Base-by-base conservation (phyloP, 2,329 filamentous ascomycete species). In the Cladophialophora immunda region DNA sequence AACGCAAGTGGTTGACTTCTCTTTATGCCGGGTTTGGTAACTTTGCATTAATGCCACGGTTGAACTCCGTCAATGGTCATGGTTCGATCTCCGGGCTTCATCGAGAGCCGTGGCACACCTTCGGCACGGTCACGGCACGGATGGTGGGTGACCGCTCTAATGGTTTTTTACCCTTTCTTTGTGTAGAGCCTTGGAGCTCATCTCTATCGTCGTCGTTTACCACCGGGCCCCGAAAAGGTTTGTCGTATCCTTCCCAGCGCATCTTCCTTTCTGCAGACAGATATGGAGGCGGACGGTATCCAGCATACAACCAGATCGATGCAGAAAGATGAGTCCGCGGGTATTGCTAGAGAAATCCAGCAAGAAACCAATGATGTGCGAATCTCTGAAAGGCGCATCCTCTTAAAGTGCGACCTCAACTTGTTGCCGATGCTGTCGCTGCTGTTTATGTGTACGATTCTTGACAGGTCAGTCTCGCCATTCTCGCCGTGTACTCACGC, bases 361-460 rank as follows among this genome's bases (percentile, higher is more conserved):
- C 45, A 50, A 4, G 45, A 50, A 9, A 13, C 45, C 19, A 50
- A 50, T 13, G 45, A 50, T 27, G 45, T 25, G 19, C 45, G 45
- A 8, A 11, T 50, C 19, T 50, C 45, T 50, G 45, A 50, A 50
- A 27, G 45, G 22, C 45, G 22, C 45, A 50, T 50, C 9, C 45
- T 50, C 22, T 27, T 27, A 25, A 50, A 50, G 22, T 50, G 45
- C 45, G 83, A 85, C 68, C 64, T 82, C 11, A 77, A 80, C 52
- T 76, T 85, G 32, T 73, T 85, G 9, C 83, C 84, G 0, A 79
- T 82, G 15, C 73, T 86, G 11, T 80, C 76, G 58, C 63, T 83
- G 4, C 72, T 85, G 1, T 82, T 80, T 66, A 71, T 82, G n/a
- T 73, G 81, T 30, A 76, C 79, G 1, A 82, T 83, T 60, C 70